Conservation (phyloP, 768 basidiomycete genomes). For the Hysterangium stoloniferum region DNA sequence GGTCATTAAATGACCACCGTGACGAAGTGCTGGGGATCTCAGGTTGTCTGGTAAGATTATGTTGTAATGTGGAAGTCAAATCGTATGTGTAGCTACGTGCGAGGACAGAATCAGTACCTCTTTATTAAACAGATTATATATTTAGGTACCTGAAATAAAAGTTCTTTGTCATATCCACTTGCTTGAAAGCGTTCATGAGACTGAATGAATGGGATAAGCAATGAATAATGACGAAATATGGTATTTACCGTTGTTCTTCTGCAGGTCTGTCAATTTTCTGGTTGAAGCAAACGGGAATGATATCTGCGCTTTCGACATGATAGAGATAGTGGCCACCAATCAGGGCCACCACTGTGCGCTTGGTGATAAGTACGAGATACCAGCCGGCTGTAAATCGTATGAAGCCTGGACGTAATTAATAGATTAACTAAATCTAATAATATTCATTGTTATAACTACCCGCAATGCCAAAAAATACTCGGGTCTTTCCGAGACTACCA, state of each 20-base stretch:
- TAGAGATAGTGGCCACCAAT: conserved; percentile 95
- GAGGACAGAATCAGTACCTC: conserved; percentile 11
- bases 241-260: conserved; percentile 61
- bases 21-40: not conserved
- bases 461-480: conserved; percentile 75
- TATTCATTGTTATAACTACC: conserved; percentile 35
- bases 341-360: conserved; percentile 86
- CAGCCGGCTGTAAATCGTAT: conserved; percentile 91
- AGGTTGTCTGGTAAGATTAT: conserved; percentile 63
- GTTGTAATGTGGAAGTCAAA: conserved; percentile 90
- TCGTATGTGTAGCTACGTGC: conserved; percentile 99
- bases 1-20: conserved; percentile 69
- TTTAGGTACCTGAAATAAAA: conserved; percentile 95
- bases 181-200: conserved; percentile 84
- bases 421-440: not conserved
- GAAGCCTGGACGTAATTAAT: conserved; percentile 52
- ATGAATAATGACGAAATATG: not conserved
- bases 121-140: not conserved
- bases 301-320: conserved; percentile 88
- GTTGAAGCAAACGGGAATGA: conserved; percentile 66
- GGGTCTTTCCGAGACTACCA: conserved; percentile 78
- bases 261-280: conserved; percentile 82
- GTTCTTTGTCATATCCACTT: conserved; percentile 98
- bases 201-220: conserved; percentile 23
- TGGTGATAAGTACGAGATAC: conserved; percentile 89